Conservation (phyloP, 1,284 basidiomycete genomes). For the Coniferiporia sulphurascens region DNA sequence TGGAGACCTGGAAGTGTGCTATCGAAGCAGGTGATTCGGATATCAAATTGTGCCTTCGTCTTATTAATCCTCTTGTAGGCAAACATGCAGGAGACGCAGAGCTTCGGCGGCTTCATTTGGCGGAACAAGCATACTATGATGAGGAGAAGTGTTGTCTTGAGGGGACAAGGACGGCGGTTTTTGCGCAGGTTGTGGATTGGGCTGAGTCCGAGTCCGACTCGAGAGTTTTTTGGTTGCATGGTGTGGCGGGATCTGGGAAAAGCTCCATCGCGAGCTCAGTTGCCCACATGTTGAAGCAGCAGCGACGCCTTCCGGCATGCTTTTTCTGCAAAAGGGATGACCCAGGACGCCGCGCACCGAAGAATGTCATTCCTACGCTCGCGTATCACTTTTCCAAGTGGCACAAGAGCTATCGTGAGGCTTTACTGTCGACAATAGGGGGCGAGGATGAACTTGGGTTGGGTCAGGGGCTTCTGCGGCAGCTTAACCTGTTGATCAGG, state of each 20-base stretch:
- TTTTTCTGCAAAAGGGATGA: slow-evolving; percentile 7
- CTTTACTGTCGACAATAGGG: not conserved
- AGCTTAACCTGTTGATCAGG: not conserved
- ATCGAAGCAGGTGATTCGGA: too few relatives aligned
- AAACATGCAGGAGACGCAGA: too few relatives aligned
- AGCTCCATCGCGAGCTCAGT: slow-evolving; percentile 6
- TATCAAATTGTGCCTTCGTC: too few relatives aligned
- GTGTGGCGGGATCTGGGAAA: slow-evolving; percentile 4
- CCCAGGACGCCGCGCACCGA: not conserved
- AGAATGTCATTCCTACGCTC: not conserved
- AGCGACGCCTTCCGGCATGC: not conserved
- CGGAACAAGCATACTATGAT: too few relatives aligned
- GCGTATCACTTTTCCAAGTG: not conserved
- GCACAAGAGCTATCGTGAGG: not conserved
- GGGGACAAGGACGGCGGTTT: not conserved
- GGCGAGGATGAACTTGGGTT: not conserved
- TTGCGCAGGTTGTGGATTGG: not conserved
- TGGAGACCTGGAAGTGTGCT: too few relatives aligned
- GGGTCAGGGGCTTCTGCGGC: not conserved
- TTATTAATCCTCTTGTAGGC: too few relatives aligned
- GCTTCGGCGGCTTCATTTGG: too few relatives aligned
- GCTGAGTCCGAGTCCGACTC: not conserved
- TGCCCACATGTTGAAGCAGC: not conserved
- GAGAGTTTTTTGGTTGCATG: slow-evolving; percentile 7
- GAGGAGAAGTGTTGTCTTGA: not conserved